Percentiles rank a stretch among this genome's conserved stretches.
These are phyloP conservation scores for Aspergillus udagawae DNA, from an alignment of 2,329 filamentous ascomycete species.

Conservation along the genomic window DNA sequence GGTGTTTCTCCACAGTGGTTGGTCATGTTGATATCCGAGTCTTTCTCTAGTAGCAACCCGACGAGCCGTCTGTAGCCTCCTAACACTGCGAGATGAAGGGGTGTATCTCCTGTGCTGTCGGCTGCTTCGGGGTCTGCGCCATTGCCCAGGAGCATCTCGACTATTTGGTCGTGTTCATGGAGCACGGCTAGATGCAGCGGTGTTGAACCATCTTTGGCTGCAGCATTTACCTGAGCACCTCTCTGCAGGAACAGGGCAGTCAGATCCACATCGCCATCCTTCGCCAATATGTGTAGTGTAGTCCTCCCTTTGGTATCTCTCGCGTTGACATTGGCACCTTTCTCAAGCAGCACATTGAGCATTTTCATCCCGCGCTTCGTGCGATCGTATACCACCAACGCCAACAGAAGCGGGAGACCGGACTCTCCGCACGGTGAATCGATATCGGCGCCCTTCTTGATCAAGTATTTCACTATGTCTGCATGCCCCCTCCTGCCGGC, in stretches of 20 bases:
- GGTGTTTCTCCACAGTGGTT: conserved; percentile 25
- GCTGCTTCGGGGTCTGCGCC: conserved; percentile 23
- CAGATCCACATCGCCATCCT: conserved; percentile 15
- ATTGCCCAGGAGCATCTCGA: conserved; percentile 19
- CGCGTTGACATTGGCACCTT: conserved; percentile 21
- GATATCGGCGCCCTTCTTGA: conserved; percentile 21
- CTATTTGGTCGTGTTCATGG: conserved; percentile 20
- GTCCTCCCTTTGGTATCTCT: conserved; percentile 17
- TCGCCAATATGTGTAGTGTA: conserved; percentile 16
- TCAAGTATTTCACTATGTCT: conserved; percentile 24
- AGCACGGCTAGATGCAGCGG: conserved; percentile 19
- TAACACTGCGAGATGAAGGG: conserved; percentile 19
- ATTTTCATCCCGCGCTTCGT: conserved; percentile 16
- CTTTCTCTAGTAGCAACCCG: conserved; percentile 21
- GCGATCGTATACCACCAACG: conserved; percentile 16
- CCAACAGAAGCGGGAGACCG: conserved; percentile 15
- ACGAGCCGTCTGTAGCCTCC: conserved; percentile 15
- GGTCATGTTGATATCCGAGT: conserved; percentile 20
- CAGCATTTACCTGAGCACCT: conserved; percentile 13
- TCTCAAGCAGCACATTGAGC: conserved; percentile 17
- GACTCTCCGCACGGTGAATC: conserved; percentile 15
- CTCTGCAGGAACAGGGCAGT: conserved; percentile 12
- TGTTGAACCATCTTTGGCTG: conserved; percentile 15
- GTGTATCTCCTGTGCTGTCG: conserved; percentile 21
- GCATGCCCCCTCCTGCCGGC: conserved; percentile 19